Evolutionary conservation across 257 asterid genomes (phyloP), one percentile per base, ranked within the genome.

Genomic region (Handroanthus guayacan): DNA sequence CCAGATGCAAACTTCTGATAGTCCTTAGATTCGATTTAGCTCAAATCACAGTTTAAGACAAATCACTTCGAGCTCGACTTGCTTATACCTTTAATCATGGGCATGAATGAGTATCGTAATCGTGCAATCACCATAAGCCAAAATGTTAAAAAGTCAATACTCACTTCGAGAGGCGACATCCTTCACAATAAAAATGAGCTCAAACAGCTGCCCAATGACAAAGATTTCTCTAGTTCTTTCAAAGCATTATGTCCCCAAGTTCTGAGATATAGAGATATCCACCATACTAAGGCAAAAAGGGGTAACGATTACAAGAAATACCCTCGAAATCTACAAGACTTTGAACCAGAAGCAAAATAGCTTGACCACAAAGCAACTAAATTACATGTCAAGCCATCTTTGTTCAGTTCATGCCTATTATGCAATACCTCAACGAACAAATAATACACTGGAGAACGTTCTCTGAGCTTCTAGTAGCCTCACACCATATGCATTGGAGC

Each of bases 351-450:
- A 51, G 66, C 62, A 55, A 69, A 13, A 48, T 14, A 56, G 72
- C 68, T 67, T 25, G 63, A 45, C 36, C 12, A 16, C 8, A 36
- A 34, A 48, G 6, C 58, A 54, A 58, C 62, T 48, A 62, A 82
- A 50, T 41, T 72, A 48, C 69, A 80, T 57, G 73, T 36, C 80
- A 78, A 48, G 82, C 75, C 74, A 18, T 71, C 41, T 55, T 47
- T 25, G 63, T 75, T 25, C 72, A 16, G n/a, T 55, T 48, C 63
- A 3, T 17, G 54, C 69, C 63, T 61, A 34, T 47, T 12, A 48
- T 52, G 67, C 17, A 63, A 71, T 55, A 4, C 73, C 66, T 4
- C 74, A 25, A 17, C 6, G 17, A 74, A 70, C 48, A 43, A 43
- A 64, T 36, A 69, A 34, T 16, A 69, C 75, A 52, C 74, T 7